phyloP scores from a whole-genome alignment of 2,329 filamentous ascomycete genomes.

The Periglandula ipomoeae region DNA sequence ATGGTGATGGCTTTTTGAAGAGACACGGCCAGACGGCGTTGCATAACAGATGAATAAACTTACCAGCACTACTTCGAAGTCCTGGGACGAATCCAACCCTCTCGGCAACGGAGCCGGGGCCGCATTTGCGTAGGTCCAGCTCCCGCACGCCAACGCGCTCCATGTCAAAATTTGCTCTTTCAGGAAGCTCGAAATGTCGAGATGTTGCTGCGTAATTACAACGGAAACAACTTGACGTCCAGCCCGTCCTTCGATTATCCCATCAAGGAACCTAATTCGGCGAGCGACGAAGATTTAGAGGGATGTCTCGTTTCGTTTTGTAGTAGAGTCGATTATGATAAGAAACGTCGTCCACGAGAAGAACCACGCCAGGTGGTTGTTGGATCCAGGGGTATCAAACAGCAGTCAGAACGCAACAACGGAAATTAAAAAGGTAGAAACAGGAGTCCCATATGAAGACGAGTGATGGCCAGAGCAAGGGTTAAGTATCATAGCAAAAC shows the following conservation, averaged over 20 bases:
- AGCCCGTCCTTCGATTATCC: background rate
- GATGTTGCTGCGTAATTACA: no score
- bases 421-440: background rate
- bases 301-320: no score
- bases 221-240: no score
- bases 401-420: no score
- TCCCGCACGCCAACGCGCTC: slow-evolving; percentile 31
- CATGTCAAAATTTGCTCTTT: slow-evolving; percentile 3
- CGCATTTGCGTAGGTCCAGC: slow-evolving; percentile 40
- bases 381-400: background rate
- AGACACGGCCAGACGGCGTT: slow-evolving; percentile 2
- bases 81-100: slow-evolving; percentile 48
- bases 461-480: background rate
- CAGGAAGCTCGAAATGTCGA: background rate
- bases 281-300: no score
- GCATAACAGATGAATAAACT: slow-evolving; percentile 20
- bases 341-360: background rate
- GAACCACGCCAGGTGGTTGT: background rate
- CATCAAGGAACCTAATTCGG: background rate
- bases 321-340: no score
- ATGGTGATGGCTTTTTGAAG: background rate
- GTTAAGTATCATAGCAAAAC: slow-evolving; percentile 1
- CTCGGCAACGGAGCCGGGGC: slow-evolving; percentile 40
- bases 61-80: slow-evolving; percentile 51
- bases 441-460: background rate